Percentiles rank a stretch among this genome's conserved stretches.
phyloP scores from a whole-genome alignment of 2,329 filamentous ascomycete genomes.

The Penicillium verrucosum region DNA sequence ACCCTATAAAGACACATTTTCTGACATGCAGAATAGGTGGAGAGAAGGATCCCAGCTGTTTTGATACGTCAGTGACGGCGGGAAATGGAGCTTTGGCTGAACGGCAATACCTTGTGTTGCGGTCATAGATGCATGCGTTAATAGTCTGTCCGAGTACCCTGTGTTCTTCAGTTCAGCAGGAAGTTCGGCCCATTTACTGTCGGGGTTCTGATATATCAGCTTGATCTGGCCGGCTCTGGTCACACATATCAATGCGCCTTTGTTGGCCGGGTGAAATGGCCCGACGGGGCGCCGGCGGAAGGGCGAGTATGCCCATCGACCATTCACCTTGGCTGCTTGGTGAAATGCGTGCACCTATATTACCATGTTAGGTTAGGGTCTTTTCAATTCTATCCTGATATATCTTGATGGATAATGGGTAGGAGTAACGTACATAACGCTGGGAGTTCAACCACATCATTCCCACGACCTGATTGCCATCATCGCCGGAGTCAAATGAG shows the following conservation, averaged over 20 bases:
- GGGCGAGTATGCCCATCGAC: slow-evolving; percentile 67
- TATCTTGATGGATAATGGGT: background rate
- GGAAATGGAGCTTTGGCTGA: slow-evolving; percentile 9
- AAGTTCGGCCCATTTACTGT: slow-evolving; percentile 67
- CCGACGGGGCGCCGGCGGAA: slow-evolving; percentile 64
- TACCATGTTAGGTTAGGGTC: background rate
- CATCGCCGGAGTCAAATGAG: slow-evolving; percentile 67
- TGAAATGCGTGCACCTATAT: slow-evolving; percentile 45
- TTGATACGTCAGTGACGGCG: slow-evolving; percentile 8
- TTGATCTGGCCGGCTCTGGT: slow-evolving; percentile 71
- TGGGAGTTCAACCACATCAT: slow-evolving; percentile 76
- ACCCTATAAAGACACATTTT: slow-evolving; percentile 73
- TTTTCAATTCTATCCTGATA: background rate
- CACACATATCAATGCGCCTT: slow-evolving; percentile 72
- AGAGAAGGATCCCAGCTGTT: slow-evolving; percentile 35
- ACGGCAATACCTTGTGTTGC: slow-evolving; percentile 64
- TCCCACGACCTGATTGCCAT: slow-evolving; percentile 74
- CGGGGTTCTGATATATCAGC: slow-evolving; percentile 74
- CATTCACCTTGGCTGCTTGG: slow-evolving; percentile 61
- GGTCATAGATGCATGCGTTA: slow-evolving; percentile 74
- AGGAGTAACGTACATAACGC: slow-evolving; percentile 40
- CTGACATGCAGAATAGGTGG: slow-evolving; percentile 54
- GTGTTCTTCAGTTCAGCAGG: slow-evolving; percentile 72
- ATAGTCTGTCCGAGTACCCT: slow-evolving; percentile 67
- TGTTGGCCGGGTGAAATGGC: slow-evolving; percentile 65